Conservation (phyloP, 2,329 filamentous ascomycete species). For the Aspergillus sp. region DNA sequence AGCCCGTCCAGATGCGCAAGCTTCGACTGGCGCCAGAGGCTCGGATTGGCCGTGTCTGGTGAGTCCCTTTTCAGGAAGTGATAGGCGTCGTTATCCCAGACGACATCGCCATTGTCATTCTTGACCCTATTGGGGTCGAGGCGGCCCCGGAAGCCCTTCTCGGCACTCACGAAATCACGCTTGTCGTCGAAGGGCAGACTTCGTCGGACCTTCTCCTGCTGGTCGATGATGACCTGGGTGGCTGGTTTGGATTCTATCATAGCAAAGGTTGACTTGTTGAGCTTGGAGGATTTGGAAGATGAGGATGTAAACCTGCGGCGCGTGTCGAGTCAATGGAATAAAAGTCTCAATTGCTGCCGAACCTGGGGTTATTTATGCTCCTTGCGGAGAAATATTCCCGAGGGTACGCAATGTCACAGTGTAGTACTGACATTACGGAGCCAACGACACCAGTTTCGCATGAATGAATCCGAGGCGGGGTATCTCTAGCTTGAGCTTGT, state of each 20-base stretch:
- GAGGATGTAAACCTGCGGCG: no score
- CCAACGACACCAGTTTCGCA: no score
- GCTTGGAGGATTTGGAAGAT: not conserved
- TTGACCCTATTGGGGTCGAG: slow-evolving; percentile 17
- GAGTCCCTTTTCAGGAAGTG: slow-evolving; percentile 25
- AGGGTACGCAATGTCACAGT: no score
- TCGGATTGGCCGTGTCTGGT: slow-evolving; percentile 28
- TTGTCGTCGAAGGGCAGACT: slow-evolving; percentile 1
- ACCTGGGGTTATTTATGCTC: no score
- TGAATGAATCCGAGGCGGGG: no score
- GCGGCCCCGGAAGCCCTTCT: slow-evolving; percentile 19
- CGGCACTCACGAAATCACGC: not conserved
- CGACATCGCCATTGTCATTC: slow-evolving; percentile 24
- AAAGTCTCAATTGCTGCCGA: no score
- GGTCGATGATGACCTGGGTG: not conserved
- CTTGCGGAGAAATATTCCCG: no score
- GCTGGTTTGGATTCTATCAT: not conserved
- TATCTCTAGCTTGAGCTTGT: no score
- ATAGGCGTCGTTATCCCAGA: slow-evolving; percentile 36
- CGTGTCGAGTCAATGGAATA: no score
- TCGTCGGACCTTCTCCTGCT: not conserved
- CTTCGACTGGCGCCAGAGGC: slow-evolving; percentile 38
- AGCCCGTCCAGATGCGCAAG: slow-evolving; percentile 33
- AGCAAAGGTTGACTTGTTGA: not conserved
- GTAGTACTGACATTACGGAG: no score